Base-by-base conservation (phyloP, 2,329 filamentous ascomycete species). In the Cytospora leucostoma region DNA sequence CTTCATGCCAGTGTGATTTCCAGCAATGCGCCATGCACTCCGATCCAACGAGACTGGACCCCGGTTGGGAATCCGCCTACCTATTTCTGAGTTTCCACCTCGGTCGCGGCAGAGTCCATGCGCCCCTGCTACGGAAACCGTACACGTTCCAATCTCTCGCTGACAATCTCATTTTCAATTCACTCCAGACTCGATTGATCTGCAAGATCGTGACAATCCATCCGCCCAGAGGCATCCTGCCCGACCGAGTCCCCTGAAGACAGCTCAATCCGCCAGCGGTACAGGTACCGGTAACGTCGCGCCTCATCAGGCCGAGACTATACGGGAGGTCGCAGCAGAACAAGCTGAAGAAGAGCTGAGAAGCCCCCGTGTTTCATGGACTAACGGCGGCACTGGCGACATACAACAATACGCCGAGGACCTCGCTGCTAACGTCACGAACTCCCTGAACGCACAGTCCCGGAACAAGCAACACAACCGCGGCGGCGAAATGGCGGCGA, bases 101-200 rank as follows among this genome's bases (percentile, higher is more conserved):
- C 49, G 55, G 50, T 56, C 33, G 35, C 50, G 56, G 7, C 47
- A 61, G 40, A 38, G 59, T 35, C 59, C 51, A 52, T 38, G 59
- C 61, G 54, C 61, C 61, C 61, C 56, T 52, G 44, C 34, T 15
- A 27, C 27, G 27, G 27, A 27, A 27, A 27, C 53, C 38, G 35
- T 35, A 40, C 33, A 59, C 53, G 51, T 27, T 10, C 61, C 32
- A 35, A 61, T 52, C n/a, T 33, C 40, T 67, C 44, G 68, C 73
- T 76, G 67, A 75, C 69, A 62, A 59, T 69, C 64, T 63, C 59
- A 62, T 67, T 65, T 65, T 65, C 69, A 60, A 52, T 17, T 27
- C 50, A 50, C 35, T 63, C 65, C 77, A 96, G 94, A 98, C 80
- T 96, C 94, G 67, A 90, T 97, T 78, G 95, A 98, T 79, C 87